Percentiles rank a stretch among this genome's conserved stretches.
These are phyloP conservation scores for Sporodiniella umbellata DNA, from an alignment of 371 early-diverging fungal genomes.

Conservation along the genomic window DNA sequence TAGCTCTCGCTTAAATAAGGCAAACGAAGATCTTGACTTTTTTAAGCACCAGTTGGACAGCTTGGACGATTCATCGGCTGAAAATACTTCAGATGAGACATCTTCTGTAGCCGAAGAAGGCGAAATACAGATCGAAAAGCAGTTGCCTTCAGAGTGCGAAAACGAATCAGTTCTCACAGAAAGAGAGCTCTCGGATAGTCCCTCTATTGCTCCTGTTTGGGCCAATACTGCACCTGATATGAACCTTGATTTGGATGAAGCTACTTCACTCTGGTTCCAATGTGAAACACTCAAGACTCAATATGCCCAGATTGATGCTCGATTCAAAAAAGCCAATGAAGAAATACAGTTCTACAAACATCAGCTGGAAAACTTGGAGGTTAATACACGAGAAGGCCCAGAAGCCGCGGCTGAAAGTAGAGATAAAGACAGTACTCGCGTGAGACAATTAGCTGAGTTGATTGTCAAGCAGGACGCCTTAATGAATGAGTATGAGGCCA, in stretches of 20 bases:
- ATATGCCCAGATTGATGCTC: conserved; percentile 17
- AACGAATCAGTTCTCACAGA: neutral
- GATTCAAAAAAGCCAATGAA: conserved; percentile 13
- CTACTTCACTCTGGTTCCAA: conserved; percentile 25
- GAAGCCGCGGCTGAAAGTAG: conserved; percentile 11
- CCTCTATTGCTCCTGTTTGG: too few relatives aligned
- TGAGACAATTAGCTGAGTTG: conserved; percentile 17
- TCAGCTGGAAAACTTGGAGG: conserved; percentile 1
- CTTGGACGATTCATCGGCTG: neutral
- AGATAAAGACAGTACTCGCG: conserved; percentile 13
- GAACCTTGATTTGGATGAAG: conserved; percentile 5
- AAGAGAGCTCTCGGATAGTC: neutral
- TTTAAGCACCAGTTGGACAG: conserved; percentile 4
- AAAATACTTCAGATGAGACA: neutral
- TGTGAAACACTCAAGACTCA: conserved; percentile 21
- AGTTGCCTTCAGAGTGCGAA: neutral
- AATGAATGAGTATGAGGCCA: conserved; percentile 11
- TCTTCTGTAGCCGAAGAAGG: too few relatives aligned
- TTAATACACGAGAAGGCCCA: neutral
- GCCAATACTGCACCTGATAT: too few relatives aligned
- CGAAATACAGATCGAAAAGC: too few relatives aligned
- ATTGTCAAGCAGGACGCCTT: conserved; percentile 21
- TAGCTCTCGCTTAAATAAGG: conserved; percentile 8
- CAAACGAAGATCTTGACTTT: conserved; percentile 3
- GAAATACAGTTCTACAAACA: conserved; percentile 14